These are phyloP conservation scores for Talaromyces borbonicus DNA, from an alignment of 495 filamentous ascomycete genomes.

Conservation along the genomic window DNA sequence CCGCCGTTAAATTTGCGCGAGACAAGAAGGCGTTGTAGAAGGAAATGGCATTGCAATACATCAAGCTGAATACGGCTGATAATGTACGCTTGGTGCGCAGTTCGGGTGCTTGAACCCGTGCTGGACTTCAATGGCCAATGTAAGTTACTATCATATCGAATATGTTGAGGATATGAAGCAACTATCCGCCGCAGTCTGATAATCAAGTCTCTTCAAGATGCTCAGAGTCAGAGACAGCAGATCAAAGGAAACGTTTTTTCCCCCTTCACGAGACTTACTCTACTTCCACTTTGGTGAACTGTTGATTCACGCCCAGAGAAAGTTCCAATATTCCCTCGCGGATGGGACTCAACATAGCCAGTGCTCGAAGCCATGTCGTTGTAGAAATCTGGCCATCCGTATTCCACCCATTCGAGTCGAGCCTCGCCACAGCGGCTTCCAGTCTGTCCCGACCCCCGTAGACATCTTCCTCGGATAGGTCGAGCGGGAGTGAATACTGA, in stretches of 20 bases:
- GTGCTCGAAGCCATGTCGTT: conserved; percentile 29
- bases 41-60: conserved; percentile 1
- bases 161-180: not conserved
- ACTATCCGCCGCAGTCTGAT: not conserved
- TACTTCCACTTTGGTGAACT: conserved; percentile 10
- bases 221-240: not conserved
- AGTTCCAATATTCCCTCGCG: conserved; percentile 47
- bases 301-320: conserved; percentile 27
- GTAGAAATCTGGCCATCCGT: conserved; percentile 22
- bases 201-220: not conserved
- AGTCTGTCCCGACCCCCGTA: conserved; percentile 27
- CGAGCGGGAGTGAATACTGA: conserved; percentile 44
- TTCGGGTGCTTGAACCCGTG: not conserved
- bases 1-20: not conserved
- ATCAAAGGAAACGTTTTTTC: too few species aligned
- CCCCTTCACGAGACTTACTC: too few species aligned
- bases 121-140: not conserved
- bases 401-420: conserved; percentile 45
- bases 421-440: conserved; percentile 19
- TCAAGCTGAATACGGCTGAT: conserved; percentile 1
- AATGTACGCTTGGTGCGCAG: not conserved
- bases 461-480: conserved; percentile 38
- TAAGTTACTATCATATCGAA: not conserved
- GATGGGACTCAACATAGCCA: conserved; percentile 27
- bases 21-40: not conserved